These are phyloP conservation scores for Cornus controversa DNA, from an alignment of 148 eudicot species.

Conservation along the genomic window DNA sequence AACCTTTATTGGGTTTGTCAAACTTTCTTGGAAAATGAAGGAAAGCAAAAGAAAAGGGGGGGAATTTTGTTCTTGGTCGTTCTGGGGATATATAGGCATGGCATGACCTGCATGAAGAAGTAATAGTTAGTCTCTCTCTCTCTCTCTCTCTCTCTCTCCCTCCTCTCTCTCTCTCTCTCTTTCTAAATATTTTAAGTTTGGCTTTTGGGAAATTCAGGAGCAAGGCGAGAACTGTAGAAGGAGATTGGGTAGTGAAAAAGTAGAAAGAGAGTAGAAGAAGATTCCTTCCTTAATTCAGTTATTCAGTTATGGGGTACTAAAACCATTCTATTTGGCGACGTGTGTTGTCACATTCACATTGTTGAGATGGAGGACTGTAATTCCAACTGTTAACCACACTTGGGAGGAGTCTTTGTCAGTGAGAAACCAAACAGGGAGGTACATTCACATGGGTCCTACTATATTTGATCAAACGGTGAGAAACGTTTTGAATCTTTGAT, in stretches of 20 bases:
- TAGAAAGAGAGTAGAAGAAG: slow-evolving; percentile 20
- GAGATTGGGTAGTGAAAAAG: slow-evolving; percentile 20
- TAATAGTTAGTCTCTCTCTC: background rate
- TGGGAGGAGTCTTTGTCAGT: no score
- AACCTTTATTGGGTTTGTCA: slow-evolving; percentile 8
- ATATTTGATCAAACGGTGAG: background rate
- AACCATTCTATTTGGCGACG: slow-evolving; percentile 19
- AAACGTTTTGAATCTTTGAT: background rate
- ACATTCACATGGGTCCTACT: background rate
- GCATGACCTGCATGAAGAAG: background rate
- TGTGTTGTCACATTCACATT: background rate
- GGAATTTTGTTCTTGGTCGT: slow-evolving; percentile 17
- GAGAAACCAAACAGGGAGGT: background rate
- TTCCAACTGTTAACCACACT: background rate
- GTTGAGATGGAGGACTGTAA: background rate
- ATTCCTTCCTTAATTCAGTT: slow-evolving; percentile 55
- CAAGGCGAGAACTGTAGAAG: slow-evolving; percentile 13
- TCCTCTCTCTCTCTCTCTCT: background rate
- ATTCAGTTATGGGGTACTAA: slow-evolving; percentile 45
- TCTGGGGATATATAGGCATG: background rate
- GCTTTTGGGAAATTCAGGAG: slow-evolving; percentile 16
- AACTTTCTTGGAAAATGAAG: background rate
- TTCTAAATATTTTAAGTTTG: slow-evolving; percentile 1
- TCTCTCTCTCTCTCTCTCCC: background rate
- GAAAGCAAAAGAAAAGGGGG: slow-evolving; percentile 17